Conservation (phyloP, 768 basidiomycete species). For the Jaapia argillacea region DNA sequence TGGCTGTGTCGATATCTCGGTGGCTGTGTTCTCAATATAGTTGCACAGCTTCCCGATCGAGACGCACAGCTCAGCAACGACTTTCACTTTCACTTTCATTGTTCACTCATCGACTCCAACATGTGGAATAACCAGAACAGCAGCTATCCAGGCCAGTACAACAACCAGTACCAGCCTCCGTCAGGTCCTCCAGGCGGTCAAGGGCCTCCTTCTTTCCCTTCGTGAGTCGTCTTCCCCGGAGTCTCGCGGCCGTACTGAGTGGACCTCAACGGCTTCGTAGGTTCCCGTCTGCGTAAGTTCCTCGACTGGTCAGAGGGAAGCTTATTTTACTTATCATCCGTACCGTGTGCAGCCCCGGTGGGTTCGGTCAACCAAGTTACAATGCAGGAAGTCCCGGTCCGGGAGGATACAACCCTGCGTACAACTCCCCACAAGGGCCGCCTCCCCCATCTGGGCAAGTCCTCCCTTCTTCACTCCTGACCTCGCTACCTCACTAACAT, state of each 20-base stretch:
- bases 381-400: not conserved
- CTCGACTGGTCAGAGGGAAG: no score
- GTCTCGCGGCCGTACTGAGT: not conserved
- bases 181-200: not conserved
- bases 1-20: no score
- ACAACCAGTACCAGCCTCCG: not conserved
- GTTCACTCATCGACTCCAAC: no score
- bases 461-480: not conserved
- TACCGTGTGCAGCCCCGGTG: not conserved
- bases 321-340: not conserved
- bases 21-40: no score
- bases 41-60: no score
- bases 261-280: not conserved
- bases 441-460: not conserved
- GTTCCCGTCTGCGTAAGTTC: conserved; percentile 9
- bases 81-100: no score
- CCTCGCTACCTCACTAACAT: not conserved
- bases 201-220: not conserved
- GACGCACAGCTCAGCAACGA: no score
- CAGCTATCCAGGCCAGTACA: not conserved
- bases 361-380: not conserved
- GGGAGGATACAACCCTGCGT: not conserved
- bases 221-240: not conserved
- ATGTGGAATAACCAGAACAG: not conserved
- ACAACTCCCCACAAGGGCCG: not conserved